These are phyloP conservation scores for Pichia sp. DNA, from an alignment of 1,139 yeast genomes.

Conservation along the genomic window DNA sequence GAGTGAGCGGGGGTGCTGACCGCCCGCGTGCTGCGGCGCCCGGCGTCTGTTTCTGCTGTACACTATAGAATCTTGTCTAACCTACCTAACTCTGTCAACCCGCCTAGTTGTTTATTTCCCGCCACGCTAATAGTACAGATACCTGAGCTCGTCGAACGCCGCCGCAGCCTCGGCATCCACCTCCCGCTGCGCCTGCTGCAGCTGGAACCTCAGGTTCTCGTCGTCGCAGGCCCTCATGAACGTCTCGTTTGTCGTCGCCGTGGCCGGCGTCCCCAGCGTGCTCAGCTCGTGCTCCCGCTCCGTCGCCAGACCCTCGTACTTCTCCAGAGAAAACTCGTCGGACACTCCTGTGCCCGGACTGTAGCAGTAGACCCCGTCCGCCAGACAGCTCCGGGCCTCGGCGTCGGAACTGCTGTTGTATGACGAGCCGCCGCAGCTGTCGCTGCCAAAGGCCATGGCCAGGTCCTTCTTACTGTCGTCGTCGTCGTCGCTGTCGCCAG, in stretches of 20 bases:
- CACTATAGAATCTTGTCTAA: neutral
- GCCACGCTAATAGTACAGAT: constrained; percentile 12
- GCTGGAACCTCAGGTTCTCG: constrained; percentile 7
- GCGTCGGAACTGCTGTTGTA: neutral
- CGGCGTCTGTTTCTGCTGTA: neutral
- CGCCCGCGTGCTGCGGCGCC: neutral
- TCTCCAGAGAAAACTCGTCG: constrained; percentile 2
- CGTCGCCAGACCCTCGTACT: neutral
- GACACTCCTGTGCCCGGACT: neutral
- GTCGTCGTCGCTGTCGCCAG: constrained; percentile 2
- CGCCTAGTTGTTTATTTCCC: neutral
- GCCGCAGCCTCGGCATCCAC: constrained; percentile 4
- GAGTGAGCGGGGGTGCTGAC: constrained; percentile 6
- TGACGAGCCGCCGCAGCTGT: neutral
- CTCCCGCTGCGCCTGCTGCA: constrained; percentile 12
- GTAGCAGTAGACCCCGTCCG: neutral
- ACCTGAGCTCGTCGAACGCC: constrained; percentile 15
- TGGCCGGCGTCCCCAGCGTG: constrained; percentile 10
- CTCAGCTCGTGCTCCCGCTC: constrained; percentile 2
- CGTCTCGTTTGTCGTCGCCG: neutral
- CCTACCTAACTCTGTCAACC: neutral
- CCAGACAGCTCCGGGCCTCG: neutral
- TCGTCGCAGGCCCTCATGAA: constrained; percentile 3
- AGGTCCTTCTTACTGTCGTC: neutral
- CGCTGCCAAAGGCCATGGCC: neutral